phyloP scores from a whole-genome alignment of 2,329 filamentous ascomycete species.

The Calonectria honghensis region DNA sequence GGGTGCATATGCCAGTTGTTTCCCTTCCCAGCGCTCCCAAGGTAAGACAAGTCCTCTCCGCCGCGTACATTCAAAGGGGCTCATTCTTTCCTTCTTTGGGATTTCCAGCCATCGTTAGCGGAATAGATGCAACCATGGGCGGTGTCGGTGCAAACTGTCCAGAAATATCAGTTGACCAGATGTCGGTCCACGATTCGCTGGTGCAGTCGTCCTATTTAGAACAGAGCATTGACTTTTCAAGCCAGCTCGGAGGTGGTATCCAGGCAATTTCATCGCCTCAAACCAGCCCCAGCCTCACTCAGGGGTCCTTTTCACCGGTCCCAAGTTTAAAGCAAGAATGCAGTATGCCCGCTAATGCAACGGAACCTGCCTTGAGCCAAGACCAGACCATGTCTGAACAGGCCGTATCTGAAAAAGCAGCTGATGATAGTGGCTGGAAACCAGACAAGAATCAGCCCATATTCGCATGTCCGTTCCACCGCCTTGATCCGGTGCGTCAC shows the following conservation, averaged over 20 bases:
- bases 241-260: neutral
- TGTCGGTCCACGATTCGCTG: neutral
- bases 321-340: neutral
- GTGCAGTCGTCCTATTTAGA: neutral
- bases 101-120: neutral
- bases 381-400: neutral
- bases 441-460: neutral
- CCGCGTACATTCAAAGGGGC: neutral
- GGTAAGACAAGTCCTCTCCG: neutral
- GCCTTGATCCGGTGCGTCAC: slow-evolving; percentile 8
- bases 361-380: neutral
- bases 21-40: neutral
- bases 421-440: neutral
- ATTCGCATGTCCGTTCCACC: slow-evolving; percentile 5
- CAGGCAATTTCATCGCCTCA: neutral
- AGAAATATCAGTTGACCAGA: neutral
- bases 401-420: neutral
- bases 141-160: neutral
- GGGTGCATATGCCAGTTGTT: neutral
- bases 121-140: neutral
- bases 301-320: neutral
- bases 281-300: neutral
- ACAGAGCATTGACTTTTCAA: neutral
- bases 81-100: neutral
- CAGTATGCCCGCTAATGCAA: neutral